phyloP scores from a whole-genome alignment of 2,329 filamentous ascomycete species.

The Capronia epimyces region DNA sequence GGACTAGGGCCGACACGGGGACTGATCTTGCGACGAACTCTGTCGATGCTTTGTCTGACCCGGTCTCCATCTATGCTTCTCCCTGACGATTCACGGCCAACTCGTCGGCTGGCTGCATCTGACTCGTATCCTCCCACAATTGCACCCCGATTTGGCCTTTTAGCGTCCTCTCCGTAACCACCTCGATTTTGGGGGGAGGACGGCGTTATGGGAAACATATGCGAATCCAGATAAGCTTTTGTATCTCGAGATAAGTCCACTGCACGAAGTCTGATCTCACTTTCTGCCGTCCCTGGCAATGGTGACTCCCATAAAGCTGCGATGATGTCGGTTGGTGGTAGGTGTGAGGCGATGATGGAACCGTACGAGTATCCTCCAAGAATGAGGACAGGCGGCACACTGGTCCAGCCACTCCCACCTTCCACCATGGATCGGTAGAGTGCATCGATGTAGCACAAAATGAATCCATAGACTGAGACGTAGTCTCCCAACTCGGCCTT shows the following conservation, averaged over 20 bases:
- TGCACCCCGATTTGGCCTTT: constrained; percentile 25
- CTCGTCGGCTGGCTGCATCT: constrained; percentile 35
- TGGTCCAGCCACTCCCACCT: constrained; percentile 8
- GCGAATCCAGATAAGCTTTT: constrained; percentile 19
- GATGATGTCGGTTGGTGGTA: constrained; percentile 57
- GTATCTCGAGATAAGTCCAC: constrained; percentile 47
- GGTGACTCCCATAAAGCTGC: constrained; percentile 55
- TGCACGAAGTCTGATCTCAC: constrained; percentile 67
- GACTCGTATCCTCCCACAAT: constrained; percentile 47
- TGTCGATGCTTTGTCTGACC: constrained; percentile 40
- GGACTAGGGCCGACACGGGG: constrained; percentile 32
- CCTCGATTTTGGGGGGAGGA: background rate
- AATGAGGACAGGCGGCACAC: constrained; percentile 48
- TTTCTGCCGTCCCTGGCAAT: constrained; percentile 51
- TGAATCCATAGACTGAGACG: constrained; percentile 71
- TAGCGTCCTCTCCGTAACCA: background rate
- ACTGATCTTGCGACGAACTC: constrained; percentile 33
- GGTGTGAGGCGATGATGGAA: constrained; percentile 68
- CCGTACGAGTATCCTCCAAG: constrained; percentile 88
- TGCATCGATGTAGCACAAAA: constrained; percentile 42
- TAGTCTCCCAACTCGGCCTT: constrained; percentile 79
- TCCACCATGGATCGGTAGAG: constrained; percentile 12
- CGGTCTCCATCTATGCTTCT: constrained; percentile 36
- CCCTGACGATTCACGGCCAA: constrained; percentile 38
- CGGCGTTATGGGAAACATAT: constrained; percentile 4